Evolutionary conservation across 2,329 filamentous ascomycete species (phyloP).

Genomic region (Chrysosporium keratinophilum): DNA sequence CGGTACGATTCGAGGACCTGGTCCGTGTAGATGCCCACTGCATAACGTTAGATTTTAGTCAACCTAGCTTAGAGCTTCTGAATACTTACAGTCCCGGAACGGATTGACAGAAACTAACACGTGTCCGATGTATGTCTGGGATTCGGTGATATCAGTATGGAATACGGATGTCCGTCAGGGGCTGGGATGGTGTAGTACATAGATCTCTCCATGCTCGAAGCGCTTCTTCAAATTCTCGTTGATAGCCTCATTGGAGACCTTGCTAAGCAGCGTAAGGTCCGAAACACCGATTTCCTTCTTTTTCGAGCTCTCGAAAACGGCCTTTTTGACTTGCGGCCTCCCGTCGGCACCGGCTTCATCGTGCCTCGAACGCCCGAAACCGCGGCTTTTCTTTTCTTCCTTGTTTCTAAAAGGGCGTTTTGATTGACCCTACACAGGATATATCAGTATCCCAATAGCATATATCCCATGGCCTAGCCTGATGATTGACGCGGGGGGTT

Average conservation of each 20-base stretch:
- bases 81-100: conserved; percentile 70
- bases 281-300: conserved; percentile 99
- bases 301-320: conserved; percentile 88
- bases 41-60: conserved; percentile 28
- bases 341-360: conserved; percentile 38
- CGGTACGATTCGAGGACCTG: conserved; percentile 84
- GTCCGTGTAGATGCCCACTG: conserved; percentile 94
- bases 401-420: conserved; percentile 33
- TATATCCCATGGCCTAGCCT: background rate
- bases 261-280: conserved; percentile 92
- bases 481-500: background rate
- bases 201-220: conserved; percentile 95
- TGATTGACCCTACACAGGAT: conserved; percentile 31
- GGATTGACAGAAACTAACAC: conserved; percentile 98
- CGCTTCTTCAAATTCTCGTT: conserved; percentile 98
- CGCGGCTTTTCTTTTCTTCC: conserved; percentile 33
- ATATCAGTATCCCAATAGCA: background rate
- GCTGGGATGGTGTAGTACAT: conserved; percentile 44
- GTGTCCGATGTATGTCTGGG: conserved; percentile 92
- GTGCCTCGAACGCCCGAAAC: conserved; percentile 35
- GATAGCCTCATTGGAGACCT: conserved; percentile 98
- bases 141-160: conserved; percentile 9
- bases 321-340: conserved; percentile 75
- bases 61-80: background rate
- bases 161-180: background rate